Conservation (phyloP, 2,329 filamentous ascomycete genomes). For the Curvularia spicifera region DNA sequence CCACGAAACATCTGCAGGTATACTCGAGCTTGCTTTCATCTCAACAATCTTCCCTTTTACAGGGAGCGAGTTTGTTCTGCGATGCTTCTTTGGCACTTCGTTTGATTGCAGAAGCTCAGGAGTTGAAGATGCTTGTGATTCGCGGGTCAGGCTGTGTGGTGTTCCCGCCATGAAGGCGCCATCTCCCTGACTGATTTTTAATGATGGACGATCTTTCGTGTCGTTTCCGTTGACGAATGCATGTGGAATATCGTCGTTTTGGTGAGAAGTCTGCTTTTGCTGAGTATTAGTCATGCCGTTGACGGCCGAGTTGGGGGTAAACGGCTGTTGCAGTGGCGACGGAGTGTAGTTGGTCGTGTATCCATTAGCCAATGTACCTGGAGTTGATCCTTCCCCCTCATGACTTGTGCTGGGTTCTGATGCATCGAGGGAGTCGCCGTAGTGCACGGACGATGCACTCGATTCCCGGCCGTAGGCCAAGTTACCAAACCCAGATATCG, state of each 20-base stretch:
- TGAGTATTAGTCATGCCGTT: constrained; percentile 21
- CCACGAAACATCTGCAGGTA: constrained; percentile 74
- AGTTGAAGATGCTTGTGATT: constrained; percentile 41
- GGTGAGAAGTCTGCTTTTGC: constrained; percentile 15
- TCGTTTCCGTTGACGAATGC: constrained; percentile 19
- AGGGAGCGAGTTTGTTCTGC: constrained; percentile 27
- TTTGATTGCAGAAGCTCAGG: constrained; percentile 39
- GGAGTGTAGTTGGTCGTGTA: constrained; percentile 37
- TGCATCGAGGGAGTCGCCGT: constrained; percentile 45
- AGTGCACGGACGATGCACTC: constrained; percentile 49
- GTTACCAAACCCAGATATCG: constrained; percentile 45
- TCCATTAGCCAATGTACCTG: constrained; percentile 38
- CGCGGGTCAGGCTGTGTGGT: constrained; percentile 30
- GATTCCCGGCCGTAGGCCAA: constrained; percentile 50
- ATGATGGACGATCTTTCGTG: constrained; percentile 15
- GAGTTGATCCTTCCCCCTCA: constrained; percentile 41
- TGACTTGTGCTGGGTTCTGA: constrained; percentile 46
- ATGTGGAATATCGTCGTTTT: constrained; percentile 20
- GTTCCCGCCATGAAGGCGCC: constrained; percentile 31
- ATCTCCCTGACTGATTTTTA: constrained; percentile 22
- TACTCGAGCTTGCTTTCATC: constrained; percentile 73
- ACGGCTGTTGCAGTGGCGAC: constrained; percentile 40
- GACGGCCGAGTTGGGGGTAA: constrained; percentile 29
- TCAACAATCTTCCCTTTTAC: constrained; percentile 34
- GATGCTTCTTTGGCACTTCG: constrained; percentile 27